Evolutionary conservation across 2,329 filamentous ascomycete species (phyloP), one percentile per base, ranked within the genome.

Genomic region (Trichoderma sp.): DNA sequence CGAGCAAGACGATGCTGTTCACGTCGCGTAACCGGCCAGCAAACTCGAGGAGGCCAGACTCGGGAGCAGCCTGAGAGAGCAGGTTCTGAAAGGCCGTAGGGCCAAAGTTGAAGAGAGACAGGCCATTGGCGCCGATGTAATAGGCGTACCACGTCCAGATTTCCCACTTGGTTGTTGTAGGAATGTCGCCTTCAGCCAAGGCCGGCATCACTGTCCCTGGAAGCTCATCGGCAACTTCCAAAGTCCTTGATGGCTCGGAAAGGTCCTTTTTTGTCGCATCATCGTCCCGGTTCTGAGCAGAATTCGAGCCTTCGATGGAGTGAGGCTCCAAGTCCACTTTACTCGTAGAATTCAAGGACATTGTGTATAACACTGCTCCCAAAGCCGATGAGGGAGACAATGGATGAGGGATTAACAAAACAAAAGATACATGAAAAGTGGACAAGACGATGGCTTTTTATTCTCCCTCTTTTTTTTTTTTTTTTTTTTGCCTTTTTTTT

Each of bases 1-100:
- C 0, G 90, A 70, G 80, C 8, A 91, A 80, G 4, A 91, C 87
- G 66, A 91, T 88, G 68, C 85, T 88, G 76, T 89, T 89, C 73
- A 90, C 85, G n/a, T 86, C 86, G 66, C 87, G 83, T 28, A 82
- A 77, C 46, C 79, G 79, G 16, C 89, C 88, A 1, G 85, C 84
- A 70, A 91, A 90, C 2, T 74, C 72, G 26, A 91, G 77, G 1
- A 85, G 80, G 1, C 81, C 83, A 11, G 80, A 81, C 59, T 86
- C 83, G 8, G 85, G 87, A 0, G 89, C 88, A 46, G 71, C 70
- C 28, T 71, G 70, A 39, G 24, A n/a, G 4, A 71, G 64, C 43
- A 71, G 59, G 24, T 71, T 71, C 30, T 71, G 70, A 30, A 71
- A 71, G 16, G 70, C 70, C 18, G 70, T 70, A 55, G 70, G 68